Conservation (phyloP, 192 early-diverging fungal species). For the Dispira simplex region DNA sequence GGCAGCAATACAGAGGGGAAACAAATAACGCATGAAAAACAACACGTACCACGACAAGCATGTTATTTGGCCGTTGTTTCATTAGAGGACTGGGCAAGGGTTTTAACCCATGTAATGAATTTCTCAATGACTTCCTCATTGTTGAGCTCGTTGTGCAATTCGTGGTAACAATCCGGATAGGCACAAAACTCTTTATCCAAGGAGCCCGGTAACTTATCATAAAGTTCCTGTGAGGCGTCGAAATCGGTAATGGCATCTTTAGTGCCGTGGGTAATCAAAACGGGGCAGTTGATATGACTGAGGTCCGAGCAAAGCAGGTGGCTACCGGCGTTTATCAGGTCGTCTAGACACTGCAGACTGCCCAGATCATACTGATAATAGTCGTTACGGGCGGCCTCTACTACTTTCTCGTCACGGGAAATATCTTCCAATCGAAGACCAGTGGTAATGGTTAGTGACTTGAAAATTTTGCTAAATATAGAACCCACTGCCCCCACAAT, state of each 20-base stretch:
- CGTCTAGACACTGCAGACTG: slow-evolving; percentile 6
- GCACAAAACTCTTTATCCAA: slow-evolving; percentile 22
- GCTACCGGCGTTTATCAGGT: slow-evolving; percentile 12
- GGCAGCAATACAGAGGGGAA: too few relatives aligned
- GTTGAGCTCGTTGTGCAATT: slow-evolving; percentile 8
- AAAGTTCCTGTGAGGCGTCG: slow-evolving; percentile 20
- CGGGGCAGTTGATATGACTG: slow-evolving; percentile 16
- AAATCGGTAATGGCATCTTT: slow-evolving; percentile 24
- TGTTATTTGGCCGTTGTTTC: too few relatives aligned
- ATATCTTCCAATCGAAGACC: slow-evolving; percentile 12
- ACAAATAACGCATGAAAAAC: too few relatives aligned
- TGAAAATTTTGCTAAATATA: slow-evolving; percentile 20
- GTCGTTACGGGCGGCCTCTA: slow-evolving; percentile 1
- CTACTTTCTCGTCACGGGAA: not conserved
- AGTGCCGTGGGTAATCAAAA: slow-evolving; percentile 23
- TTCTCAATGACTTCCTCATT: slow-evolving; percentile 4
- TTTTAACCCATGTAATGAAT: not conserved
- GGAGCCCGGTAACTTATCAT: slow-evolving; percentile 15
- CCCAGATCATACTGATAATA: not conserved
- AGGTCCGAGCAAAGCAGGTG: slow-evolving; percentile 15
- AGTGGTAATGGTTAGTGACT: slow-evolving; percentile 17
- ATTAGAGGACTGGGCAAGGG: not conserved
- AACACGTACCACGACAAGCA: too few relatives aligned
- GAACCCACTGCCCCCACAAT: slow-evolving; percentile 16
- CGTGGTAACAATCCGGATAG: too few relatives aligned